Evolutionary conservation across 305 asterid species (phyloP).

Genomic region (Stenogyne calaminthoides): DNA sequence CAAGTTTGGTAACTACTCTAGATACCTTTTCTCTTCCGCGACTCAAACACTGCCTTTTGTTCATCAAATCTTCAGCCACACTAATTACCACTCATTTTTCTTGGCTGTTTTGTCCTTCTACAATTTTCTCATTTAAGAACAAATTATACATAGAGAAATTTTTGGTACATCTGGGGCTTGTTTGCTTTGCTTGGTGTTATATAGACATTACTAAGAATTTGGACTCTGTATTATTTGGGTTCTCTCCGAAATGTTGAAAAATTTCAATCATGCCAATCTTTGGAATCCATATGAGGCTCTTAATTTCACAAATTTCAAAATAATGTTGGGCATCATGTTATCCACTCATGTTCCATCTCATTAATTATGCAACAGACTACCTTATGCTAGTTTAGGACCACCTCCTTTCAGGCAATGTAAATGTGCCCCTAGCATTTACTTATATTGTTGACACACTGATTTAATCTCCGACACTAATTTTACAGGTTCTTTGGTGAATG

Average conservation of each 20-base stretch:
- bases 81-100: neutral
- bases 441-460: neutral
- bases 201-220: neutral
- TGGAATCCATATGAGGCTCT: neutral
- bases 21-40: neutral
- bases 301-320: neutral
- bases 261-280: neutral
- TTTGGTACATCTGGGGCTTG: neutral
- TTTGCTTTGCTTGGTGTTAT: neutral
- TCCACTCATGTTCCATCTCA: neutral
- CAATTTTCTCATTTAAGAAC: neutral
- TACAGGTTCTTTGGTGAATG: slow-evolving; percentile 55
- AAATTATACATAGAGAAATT: neutral
- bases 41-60: neutral
- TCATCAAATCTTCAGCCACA: neutral
- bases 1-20: slow-evolving; percentile 67
- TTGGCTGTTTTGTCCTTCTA: slow-evolving; percentile 19
- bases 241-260: neutral
- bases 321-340: neutral
- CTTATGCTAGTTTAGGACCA: neutral
- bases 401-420: neutral
- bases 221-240: neutral
- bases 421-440: neutral
- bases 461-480: neutral
- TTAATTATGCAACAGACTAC: neutral